phyloP scores from a whole-genome alignment of 108 stramenopile genomes.

The Ochromonas danica region DNA sequence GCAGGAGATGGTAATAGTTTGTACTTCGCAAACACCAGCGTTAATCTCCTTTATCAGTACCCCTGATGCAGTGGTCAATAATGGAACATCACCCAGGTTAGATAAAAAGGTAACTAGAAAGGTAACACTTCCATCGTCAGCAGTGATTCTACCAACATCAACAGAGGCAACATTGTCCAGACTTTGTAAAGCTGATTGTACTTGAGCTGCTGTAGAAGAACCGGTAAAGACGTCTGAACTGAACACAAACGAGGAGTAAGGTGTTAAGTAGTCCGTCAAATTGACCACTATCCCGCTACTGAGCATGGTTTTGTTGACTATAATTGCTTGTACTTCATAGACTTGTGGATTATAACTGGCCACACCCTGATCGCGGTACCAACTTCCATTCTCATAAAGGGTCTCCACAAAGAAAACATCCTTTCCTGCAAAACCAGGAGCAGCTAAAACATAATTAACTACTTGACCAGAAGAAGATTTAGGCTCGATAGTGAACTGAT shows the following conservation, averaged over 20 bases:
- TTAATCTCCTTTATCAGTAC: slow-evolving; percentile 51
- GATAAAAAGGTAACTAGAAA: slow-evolving; percentile 63
- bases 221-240: slow-evolving; percentile 18
- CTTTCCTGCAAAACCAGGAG: slow-evolving; percentile 57
- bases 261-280: slow-evolving; percentile 27
- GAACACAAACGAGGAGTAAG: neutral
- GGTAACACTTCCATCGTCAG: neutral
- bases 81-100: slow-evolving; percentile 63
- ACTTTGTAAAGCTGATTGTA: slow-evolving; percentile 42
- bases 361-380: slow-evolving; percentile 50
- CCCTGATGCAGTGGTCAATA: slow-evolving; percentile 36
- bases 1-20: slow-evolving; percentile 66
- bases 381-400: slow-evolving; percentile 47
- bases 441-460: slow-evolving; percentile 62
- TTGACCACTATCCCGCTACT: slow-evolving; percentile 25
- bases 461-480: slow-evolving; percentile 67
- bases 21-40: slow-evolving; percentile 68
- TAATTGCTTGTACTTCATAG: slow-evolving; percentile 63
- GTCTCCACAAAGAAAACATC: slow-evolving; percentile 76
- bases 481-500: slow-evolving; percentile 76
- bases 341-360: slow-evolving; percentile 61
- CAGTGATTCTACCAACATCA: neutral
- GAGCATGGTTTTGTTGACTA: neutral
- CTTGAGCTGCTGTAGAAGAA: slow-evolving; percentile 28
- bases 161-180: slow-evolving; percentile 41